A percentile compares a stretch with the other conserved stretches of the same genome.
Conservation (phyloP, 2,329 filamentous ascomycete genomes). For the Fusarium lateritium region DNA sequence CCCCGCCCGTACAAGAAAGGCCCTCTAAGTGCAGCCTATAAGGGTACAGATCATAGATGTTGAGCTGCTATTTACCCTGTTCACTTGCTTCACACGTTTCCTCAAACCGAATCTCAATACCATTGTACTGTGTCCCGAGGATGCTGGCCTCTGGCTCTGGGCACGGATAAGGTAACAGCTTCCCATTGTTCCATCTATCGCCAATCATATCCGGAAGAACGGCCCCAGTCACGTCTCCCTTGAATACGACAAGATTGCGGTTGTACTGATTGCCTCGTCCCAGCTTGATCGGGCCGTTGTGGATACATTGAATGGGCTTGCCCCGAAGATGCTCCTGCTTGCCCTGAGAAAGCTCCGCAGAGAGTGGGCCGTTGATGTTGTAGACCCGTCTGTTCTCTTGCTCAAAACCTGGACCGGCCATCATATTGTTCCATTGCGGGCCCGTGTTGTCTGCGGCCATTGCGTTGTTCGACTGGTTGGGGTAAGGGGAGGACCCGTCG, state of each 20-base stretch:
- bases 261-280: constrained; percentile 6
- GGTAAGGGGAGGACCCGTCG: too few species aligned
- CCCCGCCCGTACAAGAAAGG: too few species aligned
- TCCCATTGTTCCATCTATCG: neutral
- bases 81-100: neutral
- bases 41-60: too few species aligned
- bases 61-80: neutral
- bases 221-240: fast-evolving
- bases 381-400: constrained; percentile 1
- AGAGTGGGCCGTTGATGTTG: neutral
- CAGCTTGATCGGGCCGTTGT: neutral
- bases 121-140: constrained; percentile 1
- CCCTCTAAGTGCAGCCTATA: too few species aligned
- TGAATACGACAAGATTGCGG: fast-evolving
- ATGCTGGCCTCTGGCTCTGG: neutral
- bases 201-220: fast-evolving
- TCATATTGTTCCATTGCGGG: neutral
- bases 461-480: too few species aligned
- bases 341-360: neutral
- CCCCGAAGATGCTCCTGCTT: too few species aligned
- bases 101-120: neutral
- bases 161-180: neutral
- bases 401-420: neutral
- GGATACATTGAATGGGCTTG: neutral
- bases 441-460: too few species aligned